Evolutionary conservation across 768 basidiomycete genomes (phyloP).

Genomic region (Tulasnella sp.): DNA sequence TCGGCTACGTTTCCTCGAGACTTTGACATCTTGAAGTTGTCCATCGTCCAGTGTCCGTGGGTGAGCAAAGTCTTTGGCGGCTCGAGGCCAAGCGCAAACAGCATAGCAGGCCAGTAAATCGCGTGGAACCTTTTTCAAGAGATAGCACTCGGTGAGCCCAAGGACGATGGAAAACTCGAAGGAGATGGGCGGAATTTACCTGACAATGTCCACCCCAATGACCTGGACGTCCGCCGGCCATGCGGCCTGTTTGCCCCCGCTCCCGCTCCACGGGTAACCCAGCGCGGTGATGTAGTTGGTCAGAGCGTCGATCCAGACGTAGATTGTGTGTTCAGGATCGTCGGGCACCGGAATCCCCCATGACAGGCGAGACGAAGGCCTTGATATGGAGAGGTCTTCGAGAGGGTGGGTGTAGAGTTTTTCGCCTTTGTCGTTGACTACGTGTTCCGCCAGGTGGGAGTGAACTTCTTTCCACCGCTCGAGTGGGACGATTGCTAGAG

Average conservation of each 20-base stretch:
- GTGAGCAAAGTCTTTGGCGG: constrained; percentile 51
- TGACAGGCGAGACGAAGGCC: constrained; percentile 63
- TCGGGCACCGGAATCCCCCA: constrained; percentile 87
- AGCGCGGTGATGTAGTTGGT: constrained; percentile 77
- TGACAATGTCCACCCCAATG: constrained; percentile 89
- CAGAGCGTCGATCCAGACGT: constrained; percentile 93
- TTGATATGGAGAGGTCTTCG: constrained; percentile 78
- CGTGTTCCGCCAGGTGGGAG: constrained; percentile 39
- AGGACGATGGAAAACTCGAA: not conserved
- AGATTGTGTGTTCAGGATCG: constrained; percentile 77
- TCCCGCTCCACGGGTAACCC: constrained; percentile 59
- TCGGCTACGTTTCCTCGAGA: constrained; percentile 82
- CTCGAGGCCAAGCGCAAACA: constrained; percentile 61
- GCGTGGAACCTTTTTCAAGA: constrained; percentile 72
- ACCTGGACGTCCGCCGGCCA: constrained; percentile 87
- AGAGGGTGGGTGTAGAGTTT: constrained; percentile 37
- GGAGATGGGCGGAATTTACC: constrained; percentile 42
- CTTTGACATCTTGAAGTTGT: constrained; percentile 85
- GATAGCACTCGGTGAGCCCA: not conserved
- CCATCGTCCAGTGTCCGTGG: constrained; percentile 86
- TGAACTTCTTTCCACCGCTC: constrained; percentile 55
- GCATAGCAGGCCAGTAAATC: constrained; percentile 79
- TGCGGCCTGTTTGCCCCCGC: constrained; percentile 1
- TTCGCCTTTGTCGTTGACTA: not conserved
- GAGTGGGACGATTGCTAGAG: constrained; percentile 50